A percentile compares a stretch with the other conserved stretches of the same genome.
phyloP scores from a whole-genome alignment of 139 green algal species.

The Chlorella sp. region DNA sequence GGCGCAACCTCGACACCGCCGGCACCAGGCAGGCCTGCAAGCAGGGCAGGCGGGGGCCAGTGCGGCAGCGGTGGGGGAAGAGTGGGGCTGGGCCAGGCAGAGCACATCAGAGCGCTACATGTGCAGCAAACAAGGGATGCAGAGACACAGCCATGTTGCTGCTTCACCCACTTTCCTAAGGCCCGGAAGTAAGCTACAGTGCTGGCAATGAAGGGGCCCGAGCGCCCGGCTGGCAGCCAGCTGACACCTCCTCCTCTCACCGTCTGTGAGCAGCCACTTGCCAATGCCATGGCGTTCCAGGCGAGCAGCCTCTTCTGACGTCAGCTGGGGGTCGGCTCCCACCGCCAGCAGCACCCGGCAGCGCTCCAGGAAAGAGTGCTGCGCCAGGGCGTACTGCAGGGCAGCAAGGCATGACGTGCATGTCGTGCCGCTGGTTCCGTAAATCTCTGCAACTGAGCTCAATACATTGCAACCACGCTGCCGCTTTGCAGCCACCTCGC shows the following conservation, averaged over 20 bases:
- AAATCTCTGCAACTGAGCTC: neutral
- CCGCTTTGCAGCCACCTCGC: too few species aligned
- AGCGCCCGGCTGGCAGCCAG: too few species aligned
- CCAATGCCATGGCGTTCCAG: constrained; percentile 55
- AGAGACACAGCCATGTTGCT: neutral
- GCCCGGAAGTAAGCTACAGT: too few species aligned
- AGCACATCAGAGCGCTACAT: neutral
- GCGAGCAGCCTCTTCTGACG: constrained; percentile 54
- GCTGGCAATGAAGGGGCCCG: too few species aligned
- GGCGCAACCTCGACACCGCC: constrained; percentile 51
- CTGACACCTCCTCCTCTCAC: neutral
- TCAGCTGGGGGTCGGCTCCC: constrained; percentile 42
- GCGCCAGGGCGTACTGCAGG: constrained; percentile 56
- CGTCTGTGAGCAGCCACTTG: constrained; percentile 51
- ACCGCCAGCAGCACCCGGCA: constrained; percentile 70
- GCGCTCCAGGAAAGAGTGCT: constrained; percentile 81
- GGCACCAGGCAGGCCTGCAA: constrained; percentile 9
- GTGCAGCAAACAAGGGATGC: neutral
- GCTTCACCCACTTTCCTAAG: neutral
- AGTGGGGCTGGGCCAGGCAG: neutral
- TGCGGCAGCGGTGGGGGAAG: neutral
- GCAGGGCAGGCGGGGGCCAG: neutral
- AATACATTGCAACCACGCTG: neutral
- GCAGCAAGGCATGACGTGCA: constrained; percentile 17
- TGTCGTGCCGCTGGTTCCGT: too few species aligned